Evolutionary conservation across 306 rosid genomes (phyloP), one percentile per base, ranked within the genome.

Genomic region (Neltuma alba): DNA sequence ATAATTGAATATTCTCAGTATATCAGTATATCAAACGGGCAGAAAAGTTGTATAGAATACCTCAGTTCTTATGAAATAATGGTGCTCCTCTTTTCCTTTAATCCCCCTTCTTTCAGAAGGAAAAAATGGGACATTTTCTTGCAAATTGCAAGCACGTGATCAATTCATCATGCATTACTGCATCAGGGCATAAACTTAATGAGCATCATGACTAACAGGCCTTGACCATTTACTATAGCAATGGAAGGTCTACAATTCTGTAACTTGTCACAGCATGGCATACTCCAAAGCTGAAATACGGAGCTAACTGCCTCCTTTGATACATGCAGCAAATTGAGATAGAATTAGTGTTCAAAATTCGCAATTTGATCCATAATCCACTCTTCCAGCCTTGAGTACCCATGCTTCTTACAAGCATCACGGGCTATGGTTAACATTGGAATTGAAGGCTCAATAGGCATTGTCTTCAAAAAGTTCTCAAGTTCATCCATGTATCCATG

Each of bases 381-480:
- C 47, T 79, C 74, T 70, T 79, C 92, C 41, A 89, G 63, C 81
- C 85, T 85, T 40, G 81, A 16, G 86, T 78, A 62, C 70, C 85
- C 86, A 74, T 88, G 74, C 76, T 87, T 85, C 76, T 82, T 75
- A 72, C 88, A 90, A 25, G 88, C 90, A 52, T 88, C 80, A 28
- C 83, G 79, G 45, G 86, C 87, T 66, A 81, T 76, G 38, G 83
- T 79, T 80, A 88, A 81, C 91, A 89, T 88, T n/a, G 92, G 74
- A 62, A 84, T 62, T 34, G 91, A 89, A 66, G 91, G 91, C 55
- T 92, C 96, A 62, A 89, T 85, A 76, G 89, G 87, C 91, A 91
- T 87, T 34, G 76, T 87, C 76, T 77, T 89, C 48, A 86, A 67
- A 82, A 90, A 90, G 57, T 14, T 81, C 77, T 90, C 93, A 16